Percentiles rank a stretch among this genome's conserved stretches.
These are phyloP conservation scores for Botrytis galanthina DNA, from an alignment of 2,329 filamentous ascomycete genomes.

Conservation along the genomic window DNA sequence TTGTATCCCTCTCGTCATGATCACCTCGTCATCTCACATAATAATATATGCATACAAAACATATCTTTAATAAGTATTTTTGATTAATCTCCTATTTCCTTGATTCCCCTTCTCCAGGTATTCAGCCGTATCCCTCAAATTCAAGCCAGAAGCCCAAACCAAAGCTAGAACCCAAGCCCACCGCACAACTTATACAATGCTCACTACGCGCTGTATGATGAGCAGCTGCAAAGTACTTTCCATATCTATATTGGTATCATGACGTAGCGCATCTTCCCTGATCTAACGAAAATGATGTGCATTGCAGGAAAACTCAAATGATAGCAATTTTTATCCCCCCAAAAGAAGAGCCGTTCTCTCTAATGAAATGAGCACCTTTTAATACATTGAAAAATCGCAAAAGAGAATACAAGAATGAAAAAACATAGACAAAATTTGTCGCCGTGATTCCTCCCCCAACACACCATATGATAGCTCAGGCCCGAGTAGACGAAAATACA, in stretches of 20 bases:
- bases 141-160: background rate
- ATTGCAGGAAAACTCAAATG: background rate
- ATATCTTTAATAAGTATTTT: background rate
- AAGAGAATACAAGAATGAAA: background rate
- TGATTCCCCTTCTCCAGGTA: background rate
- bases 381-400: background rate
- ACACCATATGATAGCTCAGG: background rate
- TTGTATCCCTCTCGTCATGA: background rate
- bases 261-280: background rate
- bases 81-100: background rate
- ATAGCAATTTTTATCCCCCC: background rate
- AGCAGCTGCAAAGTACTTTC: background rate
- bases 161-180: background rate
- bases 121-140: background rate
- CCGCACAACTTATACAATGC: background rate
- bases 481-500: background rate
- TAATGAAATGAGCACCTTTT: background rate
- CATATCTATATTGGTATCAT: constrained; percentile 2
- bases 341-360: background rate
- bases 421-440: background rate
- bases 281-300: background rate
- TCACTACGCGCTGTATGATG: background rate
- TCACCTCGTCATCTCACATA: background rate
- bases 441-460: background rate
- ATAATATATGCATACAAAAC: background rate